These are phyloP conservation scores for Coemansia furcata DNA, from an alignment of 192 early-diverging fungal genomes.

Conservation along the genomic window DNA sequence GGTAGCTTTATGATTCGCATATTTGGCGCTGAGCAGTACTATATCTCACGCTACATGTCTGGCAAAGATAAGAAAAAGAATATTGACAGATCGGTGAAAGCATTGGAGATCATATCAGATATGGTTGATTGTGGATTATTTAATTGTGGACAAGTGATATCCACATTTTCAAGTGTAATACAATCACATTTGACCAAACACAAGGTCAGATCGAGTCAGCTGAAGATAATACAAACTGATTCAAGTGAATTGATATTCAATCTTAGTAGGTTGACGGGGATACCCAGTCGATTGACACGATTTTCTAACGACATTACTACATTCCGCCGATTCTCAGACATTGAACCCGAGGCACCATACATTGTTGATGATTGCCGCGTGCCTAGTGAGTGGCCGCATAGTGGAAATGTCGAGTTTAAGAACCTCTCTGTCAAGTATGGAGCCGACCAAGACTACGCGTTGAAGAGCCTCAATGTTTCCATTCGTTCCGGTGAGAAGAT, in stretches of 20 bases:
- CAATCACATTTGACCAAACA: conserved; percentile 15
- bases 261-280: neutral
- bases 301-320: conserved; percentile 32
- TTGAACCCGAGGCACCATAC: conserved; percentile 45
- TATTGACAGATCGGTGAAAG: conserved; percentile 49
- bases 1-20: conserved; percentile 70
- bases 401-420: conserved; percentile 58
- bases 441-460: conserved; percentile 42
- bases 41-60: conserved; percentile 53
- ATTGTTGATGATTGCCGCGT: conserved; percentile 26
- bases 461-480: conserved; percentile 58
- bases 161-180: conserved; percentile 2
- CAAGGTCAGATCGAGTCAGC: neutral
- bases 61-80: conserved; percentile 60
- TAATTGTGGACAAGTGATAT: conserved; percentile 30
- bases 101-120: no score
- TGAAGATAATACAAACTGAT: neutral
- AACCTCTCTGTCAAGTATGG: conserved; percentile 62
- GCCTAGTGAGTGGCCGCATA: conserved; percentile 58
- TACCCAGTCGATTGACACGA: neutral
- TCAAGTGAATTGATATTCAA: neutral
- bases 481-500: conserved; percentile 62
- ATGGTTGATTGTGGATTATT: no score
- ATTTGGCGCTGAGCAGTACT: conserved; percentile 58
- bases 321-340: conserved; percentile 56